phyloP scores from a whole-genome alignment of 2,329 filamentous ascomycete genomes.

The Fusarium acutatum region DNA sequence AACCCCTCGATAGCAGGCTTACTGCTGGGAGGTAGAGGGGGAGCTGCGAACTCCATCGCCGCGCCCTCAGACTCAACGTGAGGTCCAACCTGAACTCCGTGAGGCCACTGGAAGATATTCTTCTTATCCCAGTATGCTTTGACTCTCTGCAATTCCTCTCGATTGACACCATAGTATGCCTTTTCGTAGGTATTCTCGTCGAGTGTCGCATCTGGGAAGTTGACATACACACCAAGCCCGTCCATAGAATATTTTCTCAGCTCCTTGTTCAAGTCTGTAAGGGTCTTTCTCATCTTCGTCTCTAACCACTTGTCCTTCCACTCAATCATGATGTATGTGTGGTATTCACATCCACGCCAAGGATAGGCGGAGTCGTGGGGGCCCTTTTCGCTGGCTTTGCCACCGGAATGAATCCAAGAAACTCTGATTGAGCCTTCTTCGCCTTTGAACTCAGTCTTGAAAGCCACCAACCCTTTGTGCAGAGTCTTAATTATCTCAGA shows the following conservation, averaged over 20 bases:
- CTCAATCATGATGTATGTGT: constrained; percentile 43
- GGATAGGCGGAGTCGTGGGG: constrained; percentile 38
- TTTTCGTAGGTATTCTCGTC: constrained; percentile 23
- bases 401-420: constrained; percentile 43
- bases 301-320: constrained; percentile 47
- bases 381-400: constrained; percentile 9
- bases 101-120: constrained; percentile 41
- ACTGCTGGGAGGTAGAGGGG: not conserved
- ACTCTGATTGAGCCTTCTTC: constrained; percentile 33
- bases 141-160: constrained; percentile 28
- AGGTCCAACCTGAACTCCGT: constrained; percentile 29
- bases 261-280: not conserved
- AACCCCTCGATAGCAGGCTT: not conserved
- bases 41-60: fast-evolving
- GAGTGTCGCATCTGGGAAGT: constrained; percentile 41
- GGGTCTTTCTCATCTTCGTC: constrained; percentile 29
- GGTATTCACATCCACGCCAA: constrained; percentile 42
- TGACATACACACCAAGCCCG: constrained; percentile 39
- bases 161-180: constrained; percentile 46
- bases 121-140: constrained; percentile 43
- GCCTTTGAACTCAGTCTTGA: constrained; percentile 25
- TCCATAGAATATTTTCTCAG: constrained; percentile 35
- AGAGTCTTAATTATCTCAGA: not conserved
- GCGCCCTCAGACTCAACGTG: not conserved
- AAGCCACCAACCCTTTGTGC: constrained; percentile 8